A percentile compares a stretch with the other conserved stretches of the same genome.
phyloP scores from a whole-genome alignment of 805 yeast genomes.

The Nakazawaea siamensis region DNA sequence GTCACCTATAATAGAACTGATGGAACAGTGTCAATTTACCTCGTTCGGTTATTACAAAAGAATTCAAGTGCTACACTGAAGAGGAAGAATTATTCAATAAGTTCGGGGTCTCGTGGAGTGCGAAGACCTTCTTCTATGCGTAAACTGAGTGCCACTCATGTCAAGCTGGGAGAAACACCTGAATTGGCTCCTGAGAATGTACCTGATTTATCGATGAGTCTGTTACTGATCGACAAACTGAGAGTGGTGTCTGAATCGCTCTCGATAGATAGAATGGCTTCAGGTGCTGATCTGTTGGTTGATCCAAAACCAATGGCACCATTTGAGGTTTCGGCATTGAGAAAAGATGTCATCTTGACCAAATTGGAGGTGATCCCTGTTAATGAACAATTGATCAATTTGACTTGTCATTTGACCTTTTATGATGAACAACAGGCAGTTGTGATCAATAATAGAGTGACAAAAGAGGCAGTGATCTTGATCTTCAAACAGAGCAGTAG shows the following conservation, averaged over 20 bases:
- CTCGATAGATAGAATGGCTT: constrained; percentile 37
- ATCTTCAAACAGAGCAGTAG: constrained; percentile 30
- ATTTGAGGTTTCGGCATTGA: constrained; percentile 27
- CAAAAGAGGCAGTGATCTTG: constrained; percentile 39
- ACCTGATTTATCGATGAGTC: too few species aligned
- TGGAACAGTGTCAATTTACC: constrained; percentile 42
- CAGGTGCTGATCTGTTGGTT: constrained; percentile 24
- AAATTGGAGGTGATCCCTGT: constrained; percentile 38
- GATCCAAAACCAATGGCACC: constrained; percentile 13
- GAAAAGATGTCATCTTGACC: constrained; percentile 68
- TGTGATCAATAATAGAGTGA: constrained; percentile 38
- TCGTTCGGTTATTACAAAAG: constrained; percentile 35
- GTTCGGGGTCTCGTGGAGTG: constrained; percentile 18
- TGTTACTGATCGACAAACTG: too few species aligned
- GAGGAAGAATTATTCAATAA: constrained; percentile 11
- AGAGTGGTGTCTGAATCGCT: constrained; percentile 29
- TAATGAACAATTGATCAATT: constrained; percentile 19
- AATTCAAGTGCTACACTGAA: not conserved
- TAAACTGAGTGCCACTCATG: too few species aligned
- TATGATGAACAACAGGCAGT: constrained; percentile 55
- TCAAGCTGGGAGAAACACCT: too few species aligned
- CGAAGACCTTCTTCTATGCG: constrained; percentile 17
- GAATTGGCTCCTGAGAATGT: too few species aligned
- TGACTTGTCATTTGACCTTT: constrained; percentile 30
- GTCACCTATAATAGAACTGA: constrained; percentile 47